Base-by-base conservation (phyloP, 1,284 basidiomycete genomes). In the Ustilago shanxiensis region DNA sequence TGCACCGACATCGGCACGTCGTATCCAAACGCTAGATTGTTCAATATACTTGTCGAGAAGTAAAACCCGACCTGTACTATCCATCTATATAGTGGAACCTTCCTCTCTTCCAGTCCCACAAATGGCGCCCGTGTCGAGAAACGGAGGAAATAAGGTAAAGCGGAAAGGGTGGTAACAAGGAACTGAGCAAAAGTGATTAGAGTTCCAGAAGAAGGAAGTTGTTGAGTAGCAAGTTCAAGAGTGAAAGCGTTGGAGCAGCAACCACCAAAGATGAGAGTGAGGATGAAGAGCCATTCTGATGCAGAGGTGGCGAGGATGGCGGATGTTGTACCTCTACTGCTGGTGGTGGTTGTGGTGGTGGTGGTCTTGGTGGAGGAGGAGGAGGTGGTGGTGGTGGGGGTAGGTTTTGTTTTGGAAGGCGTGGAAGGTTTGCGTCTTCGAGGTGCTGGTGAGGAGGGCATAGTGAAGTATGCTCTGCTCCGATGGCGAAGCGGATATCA, bases 1-100 rank as follows among this genome's bases (percentile, higher is more conserved):
- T 98, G 95, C 1, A 98, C 92, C 0, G 93, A 88, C 90, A 97
- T 93, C 16, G 95, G 95, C 65, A 97, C 92, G 66, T 90, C 87
- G 58, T 72, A 95, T 3, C 90, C 93, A 84, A 98, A 97, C 0
- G 94, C 95, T 26, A 90, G 90, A 87, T 97, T 98, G 87, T 98
- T 98, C 80, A 98, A 88, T 62, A 92, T 84, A n/a, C 92, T 94
- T 63, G 95, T 90, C 8, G 89, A 86, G 70, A 93, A 92, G 87
- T 95, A 96, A 45, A 98, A 88, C 1, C 89, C 88, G 51, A 97
- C 95, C 87, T 97, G 95, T 0, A 92, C 87, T 22, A 92, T 81
- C 88, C 96, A 96, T 11, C 92, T 88, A 14, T 87, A 86, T 22
- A 98, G 84, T 0, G 95, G 94, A 16, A 97, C 91, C 0, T 24